phyloP scores from a whole-genome alignment of 2,329 filamentous ascomycete species.

The Monilinia vaccinii-corymbosi region DNA sequence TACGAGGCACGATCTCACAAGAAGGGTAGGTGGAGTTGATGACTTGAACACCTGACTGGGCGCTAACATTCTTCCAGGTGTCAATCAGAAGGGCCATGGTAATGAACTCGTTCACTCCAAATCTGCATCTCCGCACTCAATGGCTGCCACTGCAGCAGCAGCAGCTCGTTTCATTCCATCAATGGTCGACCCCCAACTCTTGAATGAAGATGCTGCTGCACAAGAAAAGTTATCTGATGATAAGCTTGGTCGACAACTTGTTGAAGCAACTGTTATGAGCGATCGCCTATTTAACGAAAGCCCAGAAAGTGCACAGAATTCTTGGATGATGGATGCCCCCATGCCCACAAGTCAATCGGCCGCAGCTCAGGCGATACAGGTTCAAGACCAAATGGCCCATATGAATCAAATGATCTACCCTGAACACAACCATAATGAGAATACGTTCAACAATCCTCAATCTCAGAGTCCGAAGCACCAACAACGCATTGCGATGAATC shows the following conservation, averaged over 20 bases:
- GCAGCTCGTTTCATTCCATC: constrained; percentile 25
- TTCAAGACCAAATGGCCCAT: constrained; percentile 5
- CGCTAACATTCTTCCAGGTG: constrained; percentile 1
- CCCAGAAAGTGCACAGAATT: constrained; percentile 15
- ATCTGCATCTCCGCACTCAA: constrained; percentile 22
- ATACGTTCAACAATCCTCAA: constrained; percentile 5
- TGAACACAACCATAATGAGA: constrained; percentile 15
- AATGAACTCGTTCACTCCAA: constrained; percentile 14
- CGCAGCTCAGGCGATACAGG: not conserved
- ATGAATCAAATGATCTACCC: constrained; percentile 17
- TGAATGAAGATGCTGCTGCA: constrained; percentile 21
- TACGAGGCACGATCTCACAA: constrained; percentile 36
- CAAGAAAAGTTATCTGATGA: constrained; percentile 15
- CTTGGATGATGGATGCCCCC: constrained; percentile 24
- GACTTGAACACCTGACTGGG: not conserved
- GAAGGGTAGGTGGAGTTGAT: constrained; percentile 30
- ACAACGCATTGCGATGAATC: constrained; percentile 20
- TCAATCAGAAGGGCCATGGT: not conserved
- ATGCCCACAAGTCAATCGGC: constrained; percentile 1
- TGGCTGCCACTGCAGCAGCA: constrained; percentile 25
- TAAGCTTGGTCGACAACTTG: constrained; percentile 21
- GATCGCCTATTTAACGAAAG: constrained; percentile 14
- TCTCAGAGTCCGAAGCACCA: constrained; percentile 13
- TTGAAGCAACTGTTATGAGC: constrained; percentile 20
- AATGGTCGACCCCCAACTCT: constrained; percentile 30